Evolutionary conservation across 495 filamentous ascomycete genomes (phyloP).

Genomic region (Podospora didyma): DNA sequence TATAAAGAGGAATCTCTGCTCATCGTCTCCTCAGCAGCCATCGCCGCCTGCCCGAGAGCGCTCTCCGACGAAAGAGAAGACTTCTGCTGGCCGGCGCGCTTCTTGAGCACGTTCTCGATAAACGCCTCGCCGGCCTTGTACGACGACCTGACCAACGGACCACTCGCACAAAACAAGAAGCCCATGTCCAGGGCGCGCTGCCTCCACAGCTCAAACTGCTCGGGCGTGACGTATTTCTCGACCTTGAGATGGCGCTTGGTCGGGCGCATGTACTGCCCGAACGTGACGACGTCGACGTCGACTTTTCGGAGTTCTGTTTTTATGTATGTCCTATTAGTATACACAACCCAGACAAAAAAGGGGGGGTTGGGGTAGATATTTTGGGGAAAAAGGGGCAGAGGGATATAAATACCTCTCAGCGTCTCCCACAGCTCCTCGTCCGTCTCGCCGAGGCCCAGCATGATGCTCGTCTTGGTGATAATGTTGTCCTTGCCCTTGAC

Average conservation of each 20-base stretch:
- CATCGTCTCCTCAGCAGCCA: slow-evolving; percentile 19
- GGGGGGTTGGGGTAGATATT: no score
- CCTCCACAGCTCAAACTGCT: slow-evolving; percentile 85
- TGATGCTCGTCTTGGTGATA: slow-evolving; percentile 96
- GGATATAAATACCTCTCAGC: slow-evolving; percentile 50
- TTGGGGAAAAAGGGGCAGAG: neutral
- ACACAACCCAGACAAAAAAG: neutral
- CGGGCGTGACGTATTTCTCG: slow-evolving; percentile 87
- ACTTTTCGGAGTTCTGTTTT: slow-evolving; percentile 63
- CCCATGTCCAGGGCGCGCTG: slow-evolving; percentile 89
- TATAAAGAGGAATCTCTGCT: neutral
- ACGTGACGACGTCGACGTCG: slow-evolving; percentile 91
- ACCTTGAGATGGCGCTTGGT: slow-evolving; percentile 98
- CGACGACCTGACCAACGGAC: slow-evolving; percentile 84
- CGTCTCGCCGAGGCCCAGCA: slow-evolving; percentile 92
- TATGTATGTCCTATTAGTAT: neutral
- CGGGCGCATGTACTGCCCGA: slow-evolving; percentile 98
- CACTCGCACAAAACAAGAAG: slow-evolving; percentile 93
- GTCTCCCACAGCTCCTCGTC: slow-evolving; percentile 84
- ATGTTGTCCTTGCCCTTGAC: slow-evolving; percentile 58
- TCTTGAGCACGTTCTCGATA: slow-evolving; percentile 96
- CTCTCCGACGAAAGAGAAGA: slow-evolving; percentile 12
- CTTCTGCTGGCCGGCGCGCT: slow-evolving; percentile 58
- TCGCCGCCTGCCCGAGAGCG: slow-evolving; percentile 15
- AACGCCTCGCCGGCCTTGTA: slow-evolving; percentile 99